Conservation (phyloP, 1,284 basidiomycete species). For the Sanghuangporus baumii region DNA sequence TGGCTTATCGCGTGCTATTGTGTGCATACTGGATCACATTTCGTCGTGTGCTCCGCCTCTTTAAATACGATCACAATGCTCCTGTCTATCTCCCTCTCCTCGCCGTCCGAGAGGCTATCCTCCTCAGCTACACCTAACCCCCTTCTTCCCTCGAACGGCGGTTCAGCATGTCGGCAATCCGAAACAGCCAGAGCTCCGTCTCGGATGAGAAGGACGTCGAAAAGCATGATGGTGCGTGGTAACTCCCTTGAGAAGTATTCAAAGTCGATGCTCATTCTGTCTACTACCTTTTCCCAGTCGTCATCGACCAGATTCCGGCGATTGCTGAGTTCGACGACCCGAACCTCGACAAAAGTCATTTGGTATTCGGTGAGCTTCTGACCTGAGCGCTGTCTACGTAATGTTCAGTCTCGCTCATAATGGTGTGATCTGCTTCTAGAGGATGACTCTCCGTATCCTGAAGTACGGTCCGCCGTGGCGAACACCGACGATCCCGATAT, state of each 20-base stretch:
- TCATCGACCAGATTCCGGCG: not conserved
- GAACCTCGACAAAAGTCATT: conserved; percentile 18
- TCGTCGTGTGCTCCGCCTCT: not conserved
- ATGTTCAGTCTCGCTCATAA: not conserved
- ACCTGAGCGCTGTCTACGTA: not conserved
- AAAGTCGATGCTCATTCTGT: not conserved
- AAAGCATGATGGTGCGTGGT: conserved; percentile 10
- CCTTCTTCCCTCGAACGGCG: not conserved
- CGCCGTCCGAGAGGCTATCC: not conserved
- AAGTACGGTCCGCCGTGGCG: conserved; percentile 33
- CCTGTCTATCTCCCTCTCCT: not conserved
- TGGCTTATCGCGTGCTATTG: conserved; percentile 11
- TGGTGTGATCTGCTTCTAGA: not conserved
- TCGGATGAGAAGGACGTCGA: conserved; percentile 16
- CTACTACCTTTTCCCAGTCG: not conserved
- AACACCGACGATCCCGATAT: conserved; percentile 22
- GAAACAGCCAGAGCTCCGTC: conserved; percentile 14
- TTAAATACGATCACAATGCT: not conserved
- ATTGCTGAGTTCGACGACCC: conserved; percentile 19
- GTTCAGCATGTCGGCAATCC: conserved; percentile 2
- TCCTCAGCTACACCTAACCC: not conserved
- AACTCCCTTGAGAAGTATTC: no score
- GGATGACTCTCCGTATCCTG: conserved; percentile 29
- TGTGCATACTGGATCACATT: not conserved
- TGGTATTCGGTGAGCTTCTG: conserved; percentile 8